Percentiles rank a stretch among this genome's conserved stretches.
phyloP scores from a whole-genome alignment of 2,329 filamentous ascomycete species.

The Alternaria sp. region DNA sequence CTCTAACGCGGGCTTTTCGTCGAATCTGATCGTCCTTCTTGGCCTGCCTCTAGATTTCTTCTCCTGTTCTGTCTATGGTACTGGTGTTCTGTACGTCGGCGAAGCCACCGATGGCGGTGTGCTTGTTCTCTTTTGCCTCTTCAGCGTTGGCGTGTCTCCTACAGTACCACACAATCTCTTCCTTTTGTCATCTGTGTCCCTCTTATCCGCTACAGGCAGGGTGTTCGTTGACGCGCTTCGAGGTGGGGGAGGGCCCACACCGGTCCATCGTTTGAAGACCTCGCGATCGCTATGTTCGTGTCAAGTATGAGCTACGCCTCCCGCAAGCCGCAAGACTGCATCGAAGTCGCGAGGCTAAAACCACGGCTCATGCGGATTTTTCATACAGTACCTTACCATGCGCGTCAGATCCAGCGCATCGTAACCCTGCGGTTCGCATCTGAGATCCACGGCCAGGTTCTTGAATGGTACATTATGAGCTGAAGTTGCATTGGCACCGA shows the following conservation, averaged over 20 bases:
- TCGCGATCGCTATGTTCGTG: constrained; percentile 22
- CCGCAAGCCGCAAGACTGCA: constrained; percentile 19
- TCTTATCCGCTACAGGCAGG: neutral
- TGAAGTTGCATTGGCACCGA: neutral
- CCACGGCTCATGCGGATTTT: constrained; percentile 29
- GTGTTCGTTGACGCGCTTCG: neutral
- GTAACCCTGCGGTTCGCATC: constrained; percentile 24
- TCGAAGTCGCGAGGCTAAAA: constrained; percentile 34
- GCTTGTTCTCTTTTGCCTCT: neutral
- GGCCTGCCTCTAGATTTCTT: neutral
- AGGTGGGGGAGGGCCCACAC: neutral
- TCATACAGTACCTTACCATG: constrained; percentile 30
- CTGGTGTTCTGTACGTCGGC: neutral
- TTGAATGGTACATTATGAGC: constrained; percentile 26
- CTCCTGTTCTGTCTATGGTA: neutral
- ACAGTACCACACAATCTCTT: neutral
- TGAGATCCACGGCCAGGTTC: constrained; percentile 27
- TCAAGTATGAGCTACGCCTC: constrained; percentile 17
- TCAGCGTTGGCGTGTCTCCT: neutral
- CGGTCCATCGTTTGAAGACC: constrained; percentile 19
- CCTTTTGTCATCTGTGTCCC: neutral
- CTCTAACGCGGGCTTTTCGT: neutral
- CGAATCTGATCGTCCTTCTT: neutral
- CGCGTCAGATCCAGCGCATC: constrained; percentile 40
- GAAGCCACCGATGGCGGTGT: neutral